Conservation (phyloP, 352 stramenopile species). For the Phytophthora hybrid region DNA sequence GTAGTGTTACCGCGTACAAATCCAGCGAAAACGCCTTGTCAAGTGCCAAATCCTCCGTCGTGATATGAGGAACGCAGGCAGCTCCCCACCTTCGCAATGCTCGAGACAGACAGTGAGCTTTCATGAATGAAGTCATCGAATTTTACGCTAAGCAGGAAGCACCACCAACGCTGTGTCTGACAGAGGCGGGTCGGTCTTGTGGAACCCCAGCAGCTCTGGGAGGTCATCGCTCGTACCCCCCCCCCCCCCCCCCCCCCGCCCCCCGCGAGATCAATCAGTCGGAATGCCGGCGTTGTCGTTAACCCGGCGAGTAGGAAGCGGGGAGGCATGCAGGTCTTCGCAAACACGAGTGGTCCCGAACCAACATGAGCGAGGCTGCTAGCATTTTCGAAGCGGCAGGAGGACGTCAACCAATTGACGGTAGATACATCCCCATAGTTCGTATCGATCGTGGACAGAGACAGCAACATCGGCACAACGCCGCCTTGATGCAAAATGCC, state of each 20-base stretch:
- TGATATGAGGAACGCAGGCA: slow-evolving; percentile 68
- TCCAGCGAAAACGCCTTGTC: slow-evolving; percentile 52
- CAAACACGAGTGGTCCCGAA: slow-evolving; percentile 60
- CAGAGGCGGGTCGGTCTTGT: slow-evolving; percentile 14
- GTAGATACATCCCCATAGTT: slow-evolving; percentile 12
- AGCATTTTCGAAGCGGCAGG: slow-evolving; percentile 41
- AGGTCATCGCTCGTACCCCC: slow-evolving; percentile 26
- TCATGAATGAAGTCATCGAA: slow-evolving; percentile 31
- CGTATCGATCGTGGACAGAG: slow-evolving; percentile 35
- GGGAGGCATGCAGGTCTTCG: slow-evolving; percentile 84
- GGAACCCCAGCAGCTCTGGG: slow-evolving; percentile 7
- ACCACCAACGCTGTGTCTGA: slow-evolving; percentile 45
- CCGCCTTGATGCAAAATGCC: slow-evolving; percentile 79
- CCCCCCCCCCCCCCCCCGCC: no score
- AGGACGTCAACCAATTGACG: slow-evolving; percentile 26
- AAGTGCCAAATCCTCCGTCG: slow-evolving; percentile 64
- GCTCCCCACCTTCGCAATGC: slow-evolving; percentile 36
- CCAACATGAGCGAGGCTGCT: slow-evolving; percentile 11
- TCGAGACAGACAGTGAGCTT: slow-evolving; percentile 9
- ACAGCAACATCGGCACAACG: slow-evolving; percentile 67
- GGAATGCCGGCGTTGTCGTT: slow-evolving; percentile 31
- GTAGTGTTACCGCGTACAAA: no score
- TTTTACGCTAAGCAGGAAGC: slow-evolving; percentile 53
- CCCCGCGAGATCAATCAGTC: slow-evolving; percentile 64
- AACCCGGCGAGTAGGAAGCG: slow-evolving; percentile 70